Evolutionary conservation across 1,284 basidiomycete genomes (phyloP).

Genomic region (Apiotrichum domesticum): DNA sequence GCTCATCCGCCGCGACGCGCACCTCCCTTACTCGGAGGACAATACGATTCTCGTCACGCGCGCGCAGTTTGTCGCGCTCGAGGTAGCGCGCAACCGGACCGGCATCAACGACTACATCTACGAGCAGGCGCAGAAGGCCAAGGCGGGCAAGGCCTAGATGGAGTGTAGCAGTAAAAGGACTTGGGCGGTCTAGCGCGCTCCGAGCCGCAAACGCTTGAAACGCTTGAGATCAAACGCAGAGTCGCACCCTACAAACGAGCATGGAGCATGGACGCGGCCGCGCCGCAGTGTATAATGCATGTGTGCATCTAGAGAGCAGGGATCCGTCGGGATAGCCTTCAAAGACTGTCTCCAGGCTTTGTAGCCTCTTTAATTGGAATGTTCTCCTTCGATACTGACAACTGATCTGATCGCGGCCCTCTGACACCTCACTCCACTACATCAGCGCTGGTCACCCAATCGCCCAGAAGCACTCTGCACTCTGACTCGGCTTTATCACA

Average conservation of each 20-base stretch:
- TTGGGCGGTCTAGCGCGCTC: neutral
- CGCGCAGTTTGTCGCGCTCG: slow-evolving; percentile 80
- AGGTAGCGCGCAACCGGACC: slow-evolving; percentile 88
- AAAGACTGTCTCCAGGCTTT: too few relatives aligned
- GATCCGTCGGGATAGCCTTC: too few relatives aligned
- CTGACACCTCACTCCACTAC: too few relatives aligned
- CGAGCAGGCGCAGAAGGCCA: slow-evolving; percentile 56
- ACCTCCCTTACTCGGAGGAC: slow-evolving; percentile 78
- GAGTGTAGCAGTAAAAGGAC: too few relatives aligned
- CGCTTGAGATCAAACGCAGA: neutral
- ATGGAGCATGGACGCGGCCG: neutral
- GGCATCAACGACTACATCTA: slow-evolving; percentile 88
- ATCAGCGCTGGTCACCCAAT: too few relatives aligned
- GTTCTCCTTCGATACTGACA: too few relatives aligned
- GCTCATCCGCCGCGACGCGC: slow-evolving; percentile 75
- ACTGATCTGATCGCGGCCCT: too few relatives aligned
- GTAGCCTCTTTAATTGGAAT: too few relatives aligned
- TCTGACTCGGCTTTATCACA: too few relatives aligned
- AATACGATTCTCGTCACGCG: slow-evolving; percentile 89
- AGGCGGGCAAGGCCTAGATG: slow-evolving; percentile 26
- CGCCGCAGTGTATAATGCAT: slow-evolving; percentile 8
- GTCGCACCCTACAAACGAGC: neutral
- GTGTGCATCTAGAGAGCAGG: neutral
- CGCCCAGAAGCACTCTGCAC: too few relatives aligned
- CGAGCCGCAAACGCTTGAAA: neutral